Conservation (phyloP, 805 yeast genomes). For the Groenewaldozyma salmanticensis region DNA sequence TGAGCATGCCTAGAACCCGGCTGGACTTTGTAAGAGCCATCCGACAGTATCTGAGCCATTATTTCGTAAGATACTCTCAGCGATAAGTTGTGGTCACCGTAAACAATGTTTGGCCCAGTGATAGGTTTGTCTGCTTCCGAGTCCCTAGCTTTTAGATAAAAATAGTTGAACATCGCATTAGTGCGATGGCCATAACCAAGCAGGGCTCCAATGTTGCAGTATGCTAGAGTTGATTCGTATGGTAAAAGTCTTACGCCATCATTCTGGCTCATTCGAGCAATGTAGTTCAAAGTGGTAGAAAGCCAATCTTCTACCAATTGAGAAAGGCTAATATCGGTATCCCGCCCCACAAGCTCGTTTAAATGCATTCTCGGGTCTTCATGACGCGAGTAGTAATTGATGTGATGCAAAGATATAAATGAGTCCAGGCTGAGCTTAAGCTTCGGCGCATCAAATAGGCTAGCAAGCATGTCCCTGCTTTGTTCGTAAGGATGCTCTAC, state of each 20-base stretch:
- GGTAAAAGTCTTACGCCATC: not conserved
- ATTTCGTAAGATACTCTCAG: conserved; percentile 6
- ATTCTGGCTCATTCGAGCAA: not conserved
- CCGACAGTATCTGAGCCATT: conserved; percentile 4
- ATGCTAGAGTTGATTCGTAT: conserved; percentile 13
- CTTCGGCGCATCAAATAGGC: not conserved
- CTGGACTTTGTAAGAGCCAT: not conserved
- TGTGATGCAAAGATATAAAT: conserved; percentile 13
- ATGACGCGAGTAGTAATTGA: conserved; percentile 1
- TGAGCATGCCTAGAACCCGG: conserved; percentile 41
- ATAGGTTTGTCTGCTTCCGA: not conserved
- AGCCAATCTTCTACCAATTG: not conserved
- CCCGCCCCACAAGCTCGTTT: not conserved
- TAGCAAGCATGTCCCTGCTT: not conserved
- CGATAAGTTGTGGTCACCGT: not conserved
- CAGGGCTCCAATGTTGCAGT: conserved; percentile 16
- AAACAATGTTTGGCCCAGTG: not conserved
- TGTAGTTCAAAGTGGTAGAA: not conserved
- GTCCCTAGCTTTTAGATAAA: conserved; percentile 3
- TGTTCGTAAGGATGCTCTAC: conserved; percentile 10
- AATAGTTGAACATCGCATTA: conserved; percentile 5
- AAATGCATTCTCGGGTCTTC: not conserved
- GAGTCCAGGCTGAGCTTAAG: not conserved
- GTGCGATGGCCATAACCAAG: conserved; percentile 11
- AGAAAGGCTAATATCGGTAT: not conserved